phyloP scores from a whole-genome alignment of 331 rosid species.

The Quercus tomentella region DNA sequence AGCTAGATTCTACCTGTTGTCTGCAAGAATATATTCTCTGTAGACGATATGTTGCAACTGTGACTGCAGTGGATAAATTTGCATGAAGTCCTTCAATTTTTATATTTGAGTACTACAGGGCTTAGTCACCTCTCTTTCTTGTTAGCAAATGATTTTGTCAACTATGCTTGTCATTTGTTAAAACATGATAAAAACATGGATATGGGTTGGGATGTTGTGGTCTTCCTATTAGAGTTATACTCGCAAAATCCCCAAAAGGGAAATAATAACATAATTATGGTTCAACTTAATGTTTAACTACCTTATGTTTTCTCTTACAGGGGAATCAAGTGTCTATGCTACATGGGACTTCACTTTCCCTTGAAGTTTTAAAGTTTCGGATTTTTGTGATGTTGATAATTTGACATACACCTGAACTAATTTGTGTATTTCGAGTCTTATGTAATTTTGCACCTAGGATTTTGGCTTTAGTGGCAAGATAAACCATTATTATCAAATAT shows the following conservation, averaged over 20 bases:
- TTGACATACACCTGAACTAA: background rate
- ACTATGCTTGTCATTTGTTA: background rate
- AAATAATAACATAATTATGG: background rate
- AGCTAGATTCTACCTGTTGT: background rate
- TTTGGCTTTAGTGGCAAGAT: background rate
- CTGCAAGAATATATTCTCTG: background rate
- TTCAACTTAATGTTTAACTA: background rate
- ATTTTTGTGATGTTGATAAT: background rate
- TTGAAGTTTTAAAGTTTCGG: background rate
- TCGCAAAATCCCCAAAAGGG: background rate
- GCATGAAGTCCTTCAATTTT: background rate
- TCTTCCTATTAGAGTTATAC: background rate
- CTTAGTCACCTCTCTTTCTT: background rate
- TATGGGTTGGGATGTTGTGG: background rate
- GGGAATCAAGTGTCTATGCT: background rate
- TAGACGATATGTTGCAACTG: background rate
- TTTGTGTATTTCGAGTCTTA: background rate
- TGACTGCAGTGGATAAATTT: background rate
- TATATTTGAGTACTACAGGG: background rate
- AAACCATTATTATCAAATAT: too few relatives aligned
- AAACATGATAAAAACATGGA: background rate
- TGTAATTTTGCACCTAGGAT: background rate
- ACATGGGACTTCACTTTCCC: background rate
- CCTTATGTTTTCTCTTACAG: background rate
- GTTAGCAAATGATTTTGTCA: background rate